These are phyloP conservation scores for Helianthus annuus DNA, from an alignment of 129 eudicot species.

Conservation along the genomic window HanXRQr2.0-SUNRISE NC_035442.2:161861541-161862040, in stretches of 20 bases:
- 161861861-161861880: conserved; percentile 2
- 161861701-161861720: no score
- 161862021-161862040: no score
- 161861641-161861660: background rate
- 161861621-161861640: background rate
- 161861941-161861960: background rate
- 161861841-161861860: conserved; percentile 25
- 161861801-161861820: conserved; percentile 18
- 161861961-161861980: no score
- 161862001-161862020: no score
- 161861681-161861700: no score
- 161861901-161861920: background rate
- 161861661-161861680: no score
- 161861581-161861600: background rate
- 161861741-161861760: no score
- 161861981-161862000: no score
- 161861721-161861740: no score
- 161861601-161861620: background rate
- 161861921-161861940: conserved; percentile 18
- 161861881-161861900: background rate
- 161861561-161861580: background rate
- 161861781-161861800: conserved; percentile 13
- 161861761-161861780: background rate
- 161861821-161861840: conserved; percentile 32
- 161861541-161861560: no score